Conservation (phyloP, 2,329 filamentous ascomycete species). For the Diaporthe sp. region DNA sequence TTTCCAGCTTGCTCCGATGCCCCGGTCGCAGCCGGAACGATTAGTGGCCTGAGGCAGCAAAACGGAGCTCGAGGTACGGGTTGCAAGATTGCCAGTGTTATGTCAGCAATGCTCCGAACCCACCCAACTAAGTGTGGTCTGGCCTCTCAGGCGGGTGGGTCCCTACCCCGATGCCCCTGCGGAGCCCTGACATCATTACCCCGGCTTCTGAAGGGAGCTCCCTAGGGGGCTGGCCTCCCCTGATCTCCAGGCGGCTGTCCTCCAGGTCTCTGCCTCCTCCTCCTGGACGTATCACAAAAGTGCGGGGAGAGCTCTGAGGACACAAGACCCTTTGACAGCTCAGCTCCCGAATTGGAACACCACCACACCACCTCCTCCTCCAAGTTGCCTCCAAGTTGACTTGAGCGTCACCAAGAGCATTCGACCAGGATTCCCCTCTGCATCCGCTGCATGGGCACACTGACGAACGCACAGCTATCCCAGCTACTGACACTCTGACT, state of each 20-base stretch:
- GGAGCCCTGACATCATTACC: conserved; percentile 38
- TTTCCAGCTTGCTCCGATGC: conserved; percentile 44
- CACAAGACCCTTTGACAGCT: conserved; percentile 21
- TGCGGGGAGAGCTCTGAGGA: conserved; percentile 35
- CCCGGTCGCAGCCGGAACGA: conserved; percentile 30
- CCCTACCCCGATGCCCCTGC: not conserved
- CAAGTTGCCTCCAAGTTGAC: conserved; percentile 23
- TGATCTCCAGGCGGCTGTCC: not conserved
- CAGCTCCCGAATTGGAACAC: conserved; percentile 28
- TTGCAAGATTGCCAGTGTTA: not conserved
- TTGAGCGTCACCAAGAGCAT: conserved; percentile 4
- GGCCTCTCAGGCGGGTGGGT: not conserved
- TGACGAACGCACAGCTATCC: conserved; percentile 25
- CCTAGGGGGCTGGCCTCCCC: not conserved
- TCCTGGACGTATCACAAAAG: conserved; percentile 28
- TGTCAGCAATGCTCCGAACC: conserved; percentile 33
- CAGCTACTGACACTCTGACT: conserved; percentile 36
- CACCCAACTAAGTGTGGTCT: not conserved
- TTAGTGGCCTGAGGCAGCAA: conserved; percentile 39
- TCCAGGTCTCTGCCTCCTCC: not conserved
- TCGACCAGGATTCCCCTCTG: conserved; percentile 26
- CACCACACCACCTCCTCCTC: conserved; percentile 31
- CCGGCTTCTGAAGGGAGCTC: conserved; percentile 35
- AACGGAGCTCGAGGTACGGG: not conserved
- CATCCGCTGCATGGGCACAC: conserved; percentile 6